A percentile compares a stretch with the other conserved stretches of the same genome.
These are phyloP conservation scores for Coprinopsis sp. DNA, from an alignment of 768 basidiomycete genomes.

Conservation along the genomic window DNA sequence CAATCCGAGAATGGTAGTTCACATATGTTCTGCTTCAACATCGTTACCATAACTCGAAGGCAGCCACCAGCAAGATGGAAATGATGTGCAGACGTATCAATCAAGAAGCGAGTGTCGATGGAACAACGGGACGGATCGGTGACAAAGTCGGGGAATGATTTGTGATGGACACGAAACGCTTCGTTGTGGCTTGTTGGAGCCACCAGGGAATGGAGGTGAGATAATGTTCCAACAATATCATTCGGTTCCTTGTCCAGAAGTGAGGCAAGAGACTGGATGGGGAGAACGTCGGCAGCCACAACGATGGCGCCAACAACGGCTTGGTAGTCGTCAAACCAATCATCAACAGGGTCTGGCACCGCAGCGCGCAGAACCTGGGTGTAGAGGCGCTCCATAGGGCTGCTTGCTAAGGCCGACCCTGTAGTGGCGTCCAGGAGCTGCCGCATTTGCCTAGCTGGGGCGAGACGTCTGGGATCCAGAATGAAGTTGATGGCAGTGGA, in stretches of 20 bases:
- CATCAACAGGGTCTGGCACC: not conserved
- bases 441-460: not conserved
- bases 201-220: not conserved
- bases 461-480: not conserved
- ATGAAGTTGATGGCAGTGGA: not conserved
- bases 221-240: not conserved
- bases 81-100: constrained; percentile 1
- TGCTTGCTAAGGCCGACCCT: not conserved
- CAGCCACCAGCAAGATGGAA: not conserved
- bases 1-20: not conserved
- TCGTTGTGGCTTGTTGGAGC: not conserved
- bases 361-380: not conserved
- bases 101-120: not conserved
- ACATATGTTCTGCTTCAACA: not conserved
- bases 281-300: not conserved
- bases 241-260: not conserved
- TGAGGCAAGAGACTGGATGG: not conserved
- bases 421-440: not conserved
- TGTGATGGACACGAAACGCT: constrained; percentile 1
- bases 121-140: not conserved
- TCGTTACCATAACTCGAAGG: not conserved
- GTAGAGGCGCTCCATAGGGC: constrained; percentile 1
- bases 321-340: constrained; percentile 1
- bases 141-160: constrained; percentile 6
- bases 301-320: constrained; percentile 3